phyloP scores from a whole-genome alignment of 2,329 filamentous ascomycete species.

The Neopestalotiopsis sp. region DNA sequence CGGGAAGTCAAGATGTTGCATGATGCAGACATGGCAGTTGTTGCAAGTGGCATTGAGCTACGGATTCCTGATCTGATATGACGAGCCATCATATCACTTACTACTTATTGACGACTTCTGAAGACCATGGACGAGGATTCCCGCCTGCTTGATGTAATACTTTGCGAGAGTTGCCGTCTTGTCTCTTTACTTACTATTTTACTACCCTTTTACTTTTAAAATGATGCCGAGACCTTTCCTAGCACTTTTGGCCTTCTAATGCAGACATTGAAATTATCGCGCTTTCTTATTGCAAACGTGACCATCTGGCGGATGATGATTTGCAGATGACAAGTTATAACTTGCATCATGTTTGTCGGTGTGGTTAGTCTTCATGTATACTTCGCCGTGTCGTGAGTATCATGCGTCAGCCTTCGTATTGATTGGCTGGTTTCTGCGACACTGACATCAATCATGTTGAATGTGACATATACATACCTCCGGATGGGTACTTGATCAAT shows the following conservation, averaged over 20 bases:
- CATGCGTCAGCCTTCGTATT: too few species aligned
- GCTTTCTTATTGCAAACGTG: not conserved
- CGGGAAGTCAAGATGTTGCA: not conserved
- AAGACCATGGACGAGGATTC: slow-evolving; percentile 27
- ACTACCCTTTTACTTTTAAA: slow-evolving; percentile 33
- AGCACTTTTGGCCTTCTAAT: slow-evolving; percentile 68
- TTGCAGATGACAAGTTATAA: not conserved
- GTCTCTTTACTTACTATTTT: slow-evolving; percentile 33
- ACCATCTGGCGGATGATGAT: not conserved
- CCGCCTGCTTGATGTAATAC: slow-evolving; percentile 31
- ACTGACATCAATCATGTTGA: too few species aligned
- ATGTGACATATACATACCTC: too few species aligned
- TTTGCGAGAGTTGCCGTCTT: slow-evolving; percentile 32
- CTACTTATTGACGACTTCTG: slow-evolving; percentile 25
- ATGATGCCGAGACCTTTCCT: slow-evolving; percentile 48
- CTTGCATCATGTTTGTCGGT: not conserved
- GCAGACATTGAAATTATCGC: slow-evolving; percentile 57
- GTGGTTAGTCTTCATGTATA: too few species aligned
- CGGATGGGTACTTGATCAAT: too few species aligned
- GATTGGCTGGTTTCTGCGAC: too few species aligned
- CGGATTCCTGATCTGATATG: slow-evolving; percentile 17
- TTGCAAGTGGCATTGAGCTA: slow-evolving; percentile 6
- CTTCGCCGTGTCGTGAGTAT: not conserved
- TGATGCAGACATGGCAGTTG: not conserved
- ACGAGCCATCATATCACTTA: slow-evolving; percentile 22